Conservation (phyloP, 2,329 filamentous ascomycete genomes). For the Claviceps sp. region DNA sequence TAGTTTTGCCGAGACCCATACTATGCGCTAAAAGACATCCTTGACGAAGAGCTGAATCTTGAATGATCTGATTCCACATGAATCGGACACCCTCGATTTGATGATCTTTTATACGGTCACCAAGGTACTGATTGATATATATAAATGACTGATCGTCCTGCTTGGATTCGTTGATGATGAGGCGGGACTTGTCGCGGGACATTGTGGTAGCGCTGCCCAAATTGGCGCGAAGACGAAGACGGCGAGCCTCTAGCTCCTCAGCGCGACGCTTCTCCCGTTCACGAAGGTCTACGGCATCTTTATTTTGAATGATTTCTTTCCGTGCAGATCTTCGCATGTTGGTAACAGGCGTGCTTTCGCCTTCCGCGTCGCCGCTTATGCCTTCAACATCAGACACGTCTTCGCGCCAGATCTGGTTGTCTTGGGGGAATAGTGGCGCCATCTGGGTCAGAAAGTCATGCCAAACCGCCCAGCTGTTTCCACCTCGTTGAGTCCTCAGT, state of each 20-base stretch:
- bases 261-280: constrained; percentile 39
- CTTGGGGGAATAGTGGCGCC: constrained; percentile 17
- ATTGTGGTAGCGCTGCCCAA: constrained; percentile 30
- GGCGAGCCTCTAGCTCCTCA: constrained; percentile 40
- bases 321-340: constrained; percentile 9
- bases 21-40: constrained; percentile 78
- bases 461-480: constrained; percentile 12
- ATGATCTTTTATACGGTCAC: constrained; percentile 56
- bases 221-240: constrained; percentile 30
- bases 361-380: constrained; percentile 7
- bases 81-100: constrained; percentile 74
- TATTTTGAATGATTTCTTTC: constrained; percentile 23
- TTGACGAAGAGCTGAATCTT: constrained; percentile 42
- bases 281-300: constrained; percentile 35
- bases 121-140: constrained; percentile 52
- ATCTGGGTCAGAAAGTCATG: constrained; percentile 15
- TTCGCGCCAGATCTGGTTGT: constrained; percentile 19
- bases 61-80: constrained; percentile 74
- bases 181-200: constrained; percentile 30
- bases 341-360: neutral
- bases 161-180: constrained; percentile 57
- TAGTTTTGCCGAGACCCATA: constrained; percentile 87
- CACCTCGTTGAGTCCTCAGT: constrained; percentile 10
- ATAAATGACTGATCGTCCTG: constrained; percentile 45
- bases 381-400: constrained; percentile 12